Percentiles rank a stretch among this genome's conserved stretches.
These are phyloP conservation scores for Hypoxylon fragiforme DNA, from an alignment of 495 filamentous ascomycete genomes.

Conservation along the genomic window DNA sequence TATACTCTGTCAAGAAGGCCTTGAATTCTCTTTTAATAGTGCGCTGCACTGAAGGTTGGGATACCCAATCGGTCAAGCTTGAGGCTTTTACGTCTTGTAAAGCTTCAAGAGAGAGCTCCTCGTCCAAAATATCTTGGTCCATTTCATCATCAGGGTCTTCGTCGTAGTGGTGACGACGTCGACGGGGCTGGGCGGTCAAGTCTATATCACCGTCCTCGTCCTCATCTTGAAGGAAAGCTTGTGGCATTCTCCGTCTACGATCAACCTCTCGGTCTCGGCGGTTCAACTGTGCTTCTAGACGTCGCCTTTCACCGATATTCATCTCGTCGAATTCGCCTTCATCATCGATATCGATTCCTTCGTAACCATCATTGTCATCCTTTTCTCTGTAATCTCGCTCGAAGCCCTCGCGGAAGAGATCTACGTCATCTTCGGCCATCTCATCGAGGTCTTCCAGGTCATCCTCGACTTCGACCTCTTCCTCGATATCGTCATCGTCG, in stretches of 20 bases:
- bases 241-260: slow-evolving; percentile 73
- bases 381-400: slow-evolving; percentile 76
- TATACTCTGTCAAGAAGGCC: slow-evolving; percentile 94
- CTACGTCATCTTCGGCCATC: slow-evolving; percentile 94
- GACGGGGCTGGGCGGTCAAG: slow-evolving; percentile 77
- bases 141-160: slow-evolving; percentile 92
- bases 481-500: slow-evolving; percentile 74
- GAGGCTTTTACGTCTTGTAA: slow-evolving; percentile 92
- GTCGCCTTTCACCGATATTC: slow-evolving; percentile 82
- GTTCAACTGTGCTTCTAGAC: slow-evolving; percentile 81
- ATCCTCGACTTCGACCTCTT: slow-evolving; percentile 70
- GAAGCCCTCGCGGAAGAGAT: slow-evolving; percentile 89
- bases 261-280: slow-evolving; percentile 80
- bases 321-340: slow-evolving; percentile 68
- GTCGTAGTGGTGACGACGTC: slow-evolving; percentile 84
- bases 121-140: slow-evolving; percentile 89
- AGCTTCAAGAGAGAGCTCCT: slow-evolving; percentile 89
- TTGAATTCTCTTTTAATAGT: slow-evolving; percentile 97
- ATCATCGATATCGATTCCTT: slow-evolving; percentile 51
- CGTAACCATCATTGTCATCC: slow-evolving; percentile 53
- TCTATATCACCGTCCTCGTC: slow-evolving; percentile 83
- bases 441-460: slow-evolving; percentile 96
- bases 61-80: slow-evolving; percentile 91
- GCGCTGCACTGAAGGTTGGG: slow-evolving; percentile 84
- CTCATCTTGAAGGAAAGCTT: slow-evolving; percentile 86